These are phyloP conservation scores for Amylostereum areolatum DNA, from an alignment of 1,284 basidiomycete species.

Conservation along the genomic window DNA sequence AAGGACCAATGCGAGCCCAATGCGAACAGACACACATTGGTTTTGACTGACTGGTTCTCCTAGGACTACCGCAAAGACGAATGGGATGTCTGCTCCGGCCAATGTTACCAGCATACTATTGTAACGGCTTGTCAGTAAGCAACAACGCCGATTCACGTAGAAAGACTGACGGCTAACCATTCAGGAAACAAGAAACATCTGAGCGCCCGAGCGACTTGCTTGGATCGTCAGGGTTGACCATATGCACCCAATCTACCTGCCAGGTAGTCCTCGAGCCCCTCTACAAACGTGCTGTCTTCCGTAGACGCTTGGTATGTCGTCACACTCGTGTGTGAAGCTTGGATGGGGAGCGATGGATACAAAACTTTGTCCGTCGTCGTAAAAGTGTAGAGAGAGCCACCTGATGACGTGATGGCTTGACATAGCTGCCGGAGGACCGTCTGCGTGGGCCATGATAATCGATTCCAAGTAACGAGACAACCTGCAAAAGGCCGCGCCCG, in stretches of 20 bases:
- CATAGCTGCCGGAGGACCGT: conserved; percentile 55
- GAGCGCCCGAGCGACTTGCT: conserved; percentile 90
- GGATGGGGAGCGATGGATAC: conserved; percentile 63
- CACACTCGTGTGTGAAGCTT: conserved; percentile 56
- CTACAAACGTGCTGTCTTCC: conserved; percentile 73
- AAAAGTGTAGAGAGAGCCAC: conserved; percentile 50
- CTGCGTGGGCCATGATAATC: background rate
- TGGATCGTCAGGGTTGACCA: conserved; percentile 88
- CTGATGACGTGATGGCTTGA: conserved; percentile 63
- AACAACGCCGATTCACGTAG: conserved; percentile 1
- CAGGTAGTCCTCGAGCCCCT: conserved; percentile 72
- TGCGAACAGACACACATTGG: conserved; percentile 45
- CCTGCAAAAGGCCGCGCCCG: conserved; percentile 71
- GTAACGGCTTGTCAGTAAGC: conserved; percentile 24
- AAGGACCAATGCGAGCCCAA: background rate
- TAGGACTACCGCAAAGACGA: conserved; percentile 75
- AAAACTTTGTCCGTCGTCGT: conserved; percentile 72
- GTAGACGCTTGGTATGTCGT: conserved; percentile 70
- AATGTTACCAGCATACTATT: conserved; percentile 86
- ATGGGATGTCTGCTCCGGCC: conserved; percentile 93
- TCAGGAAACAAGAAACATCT: conserved; percentile 74
- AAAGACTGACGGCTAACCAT: conserved; percentile 32
- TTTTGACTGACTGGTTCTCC: conserved; percentile 93
- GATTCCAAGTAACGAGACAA: conserved; percentile 13
- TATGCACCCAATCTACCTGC: conserved; percentile 86